Evolutionary conservation across 148 eudicot species (phyloP).

Genomic region (Cornus controversa): DNA sequence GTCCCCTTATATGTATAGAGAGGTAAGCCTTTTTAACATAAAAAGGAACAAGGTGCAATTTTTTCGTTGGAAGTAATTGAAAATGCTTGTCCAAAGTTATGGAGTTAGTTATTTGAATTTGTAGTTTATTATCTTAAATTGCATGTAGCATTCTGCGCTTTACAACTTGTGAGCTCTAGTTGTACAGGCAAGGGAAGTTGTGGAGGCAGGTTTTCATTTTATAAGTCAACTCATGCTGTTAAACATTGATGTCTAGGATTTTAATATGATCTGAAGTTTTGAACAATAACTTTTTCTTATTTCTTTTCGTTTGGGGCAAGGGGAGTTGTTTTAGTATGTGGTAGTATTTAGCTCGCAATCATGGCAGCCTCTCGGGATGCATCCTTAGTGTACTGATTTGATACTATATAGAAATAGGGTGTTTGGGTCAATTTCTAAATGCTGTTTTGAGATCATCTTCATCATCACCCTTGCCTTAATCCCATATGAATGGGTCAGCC

Average conservation of each 20-base stretch:
- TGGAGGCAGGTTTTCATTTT: not conserved
- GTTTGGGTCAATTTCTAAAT: not conserved
- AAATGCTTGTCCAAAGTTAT: constrained; percentile 35
- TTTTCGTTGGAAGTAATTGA: constrained; percentile 38
- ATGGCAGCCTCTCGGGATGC: not conserved
- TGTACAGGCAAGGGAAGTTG: not conserved
- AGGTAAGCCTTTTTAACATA: constrained; percentile 34
- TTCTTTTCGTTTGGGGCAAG: not conserved
- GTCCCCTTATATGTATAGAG: constrained; percentile 33
- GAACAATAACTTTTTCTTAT: no score
- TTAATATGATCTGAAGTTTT: no score
- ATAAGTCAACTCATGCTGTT: not conserved
- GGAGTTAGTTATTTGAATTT: constrained; percentile 37
- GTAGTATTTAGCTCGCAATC: not conserved
- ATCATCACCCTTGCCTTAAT: no score
- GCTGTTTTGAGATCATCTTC: no score
- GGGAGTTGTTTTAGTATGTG: not conserved
- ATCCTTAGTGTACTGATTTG: not conserved
- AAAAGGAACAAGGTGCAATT: constrained; percentile 42
- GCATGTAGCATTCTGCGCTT: not conserved
- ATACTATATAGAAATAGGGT: not conserved
- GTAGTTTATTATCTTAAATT: not conserved
- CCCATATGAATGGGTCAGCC: no score
- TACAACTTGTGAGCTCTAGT: not conserved
- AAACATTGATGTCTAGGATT: not conserved